These are phyloP conservation scores for Wallacemonas sp. DNA, from an alignment of 208 protist genomes.

Conservation along the genomic window DNA sequence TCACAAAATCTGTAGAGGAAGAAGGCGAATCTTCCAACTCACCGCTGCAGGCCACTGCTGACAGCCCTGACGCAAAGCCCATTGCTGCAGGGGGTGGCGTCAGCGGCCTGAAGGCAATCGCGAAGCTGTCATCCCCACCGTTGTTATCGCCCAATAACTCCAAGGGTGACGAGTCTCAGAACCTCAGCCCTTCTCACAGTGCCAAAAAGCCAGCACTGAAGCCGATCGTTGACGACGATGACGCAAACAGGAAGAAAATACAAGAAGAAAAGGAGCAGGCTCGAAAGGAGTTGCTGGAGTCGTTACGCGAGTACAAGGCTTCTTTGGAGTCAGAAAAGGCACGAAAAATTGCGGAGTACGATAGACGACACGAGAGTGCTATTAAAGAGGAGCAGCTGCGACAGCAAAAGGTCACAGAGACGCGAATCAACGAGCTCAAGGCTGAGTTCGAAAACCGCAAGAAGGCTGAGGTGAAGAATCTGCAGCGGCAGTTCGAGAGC, in stretches of 20 bases:
- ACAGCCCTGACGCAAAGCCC: background rate
- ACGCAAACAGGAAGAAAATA: background rate
- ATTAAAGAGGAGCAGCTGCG: constrained; percentile 2
- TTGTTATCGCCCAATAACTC: constrained; percentile 1
- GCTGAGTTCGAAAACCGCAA: constrained; percentile 15
- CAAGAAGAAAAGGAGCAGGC: constrained; percentile 13
- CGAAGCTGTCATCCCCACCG: constrained; percentile 17
- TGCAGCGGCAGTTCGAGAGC: constrained; percentile 23
- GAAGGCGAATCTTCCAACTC: background rate
- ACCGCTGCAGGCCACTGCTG: background rate
- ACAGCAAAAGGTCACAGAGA: constrained; percentile 3
- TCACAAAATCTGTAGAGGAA: constrained; percentile 11
- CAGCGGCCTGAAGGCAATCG: constrained; percentile 27
- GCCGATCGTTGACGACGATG: background rate
- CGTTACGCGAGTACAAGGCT: constrained; percentile 23
- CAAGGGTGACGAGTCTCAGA: constrained; percentile 1
- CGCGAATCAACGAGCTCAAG: constrained; percentile 11
- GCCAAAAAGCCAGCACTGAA: background rate
- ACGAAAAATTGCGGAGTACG: constrained; percentile 12
- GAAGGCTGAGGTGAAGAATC: constrained; percentile 13
- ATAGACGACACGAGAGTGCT: background rate
- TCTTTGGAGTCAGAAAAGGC: constrained; percentile 11
- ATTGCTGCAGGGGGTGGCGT: constrained; percentile 31
- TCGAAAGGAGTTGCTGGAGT: constrained; percentile 14
- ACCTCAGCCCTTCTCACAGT: background rate